phyloP scores from a whole-genome alignment of 768 basidiomycete species.

The Crucibulum laeve region DNA sequence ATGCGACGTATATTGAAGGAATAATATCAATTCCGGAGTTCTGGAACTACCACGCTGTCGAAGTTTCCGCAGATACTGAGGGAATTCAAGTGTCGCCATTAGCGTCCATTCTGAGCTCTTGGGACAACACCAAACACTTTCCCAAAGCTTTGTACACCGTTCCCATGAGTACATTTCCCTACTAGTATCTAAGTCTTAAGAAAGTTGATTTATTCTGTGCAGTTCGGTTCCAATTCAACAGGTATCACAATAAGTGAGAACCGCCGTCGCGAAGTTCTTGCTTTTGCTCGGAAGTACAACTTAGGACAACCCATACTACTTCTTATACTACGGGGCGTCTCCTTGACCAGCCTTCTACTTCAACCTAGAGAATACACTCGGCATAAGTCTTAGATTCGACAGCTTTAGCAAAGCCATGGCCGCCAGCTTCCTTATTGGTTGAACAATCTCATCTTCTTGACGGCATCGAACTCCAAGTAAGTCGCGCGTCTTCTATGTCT shows the following conservation, averaged over 20 bases:
- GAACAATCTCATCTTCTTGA: slow-evolving; percentile 51
- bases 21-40: slow-evolving; percentile 55
- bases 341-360: slow-evolving; percentile 74
- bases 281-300: slow-evolving; percentile 63
- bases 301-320: slow-evolving; percentile 84
- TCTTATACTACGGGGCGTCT: slow-evolving; percentile 65
- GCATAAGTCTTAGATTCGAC: slow-evolving; percentile 81
- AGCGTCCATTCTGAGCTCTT: slow-evolving; percentile 57
- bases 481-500: slow-evolving; percentile 14
- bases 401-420: slow-evolving; percentile 79
- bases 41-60: slow-evolving; percentile 47
- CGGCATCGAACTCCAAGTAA: slow-evolving; percentile 63
- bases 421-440: slow-evolving; percentile 74
- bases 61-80: slow-evolving; percentile 65
- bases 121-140: slow-evolving; percentile 63
- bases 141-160: slow-evolving; percentile 81
- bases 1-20: slow-evolving; percentile 34
- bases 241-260: slow-evolving; percentile 68
- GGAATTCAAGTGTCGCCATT: slow-evolving; percentile 59
- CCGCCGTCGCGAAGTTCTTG: slow-evolving; percentile 64
- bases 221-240: slow-evolving; percentile 87
- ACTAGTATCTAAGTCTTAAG: slow-evolving; percentile 4
- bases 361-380: slow-evolving; percentile 62
- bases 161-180: slow-evolving; percentile 37
- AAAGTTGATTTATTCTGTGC: neutral